These are phyloP conservation scores for Trametes hirsuta DNA, from an alignment of 1,284 basidiomycete genomes.

Conservation along the genomic window DNA sequence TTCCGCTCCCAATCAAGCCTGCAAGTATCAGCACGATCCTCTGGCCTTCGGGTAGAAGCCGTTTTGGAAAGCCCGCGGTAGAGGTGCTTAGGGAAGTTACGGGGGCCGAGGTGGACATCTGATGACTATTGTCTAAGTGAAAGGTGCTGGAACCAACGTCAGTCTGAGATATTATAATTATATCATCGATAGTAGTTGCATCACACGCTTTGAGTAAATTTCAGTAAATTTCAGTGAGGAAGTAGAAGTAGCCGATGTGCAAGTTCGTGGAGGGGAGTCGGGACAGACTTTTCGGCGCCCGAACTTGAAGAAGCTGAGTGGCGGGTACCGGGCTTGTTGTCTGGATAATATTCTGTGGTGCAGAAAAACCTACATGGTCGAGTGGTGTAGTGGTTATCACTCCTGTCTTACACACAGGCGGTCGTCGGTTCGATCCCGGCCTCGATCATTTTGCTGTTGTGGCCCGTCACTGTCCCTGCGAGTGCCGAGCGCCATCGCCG, in stretches of 20 bases:
- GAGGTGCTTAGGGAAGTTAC: not conserved
- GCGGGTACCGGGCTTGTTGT: not conserved
- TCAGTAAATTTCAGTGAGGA: too few relatives aligned
- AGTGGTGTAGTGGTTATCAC: conserved; percentile 31
- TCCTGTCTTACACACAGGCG: conserved; percentile 29
- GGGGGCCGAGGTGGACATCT: too few relatives aligned
- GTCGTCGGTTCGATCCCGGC: conserved; percentile 30
- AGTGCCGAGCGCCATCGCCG: not conserved
- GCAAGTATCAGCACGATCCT: conserved; percentile 67
- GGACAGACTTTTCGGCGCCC: too few relatives aligned
- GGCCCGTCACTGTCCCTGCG: not conserved
- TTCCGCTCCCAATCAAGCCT: conserved; percentile 71
- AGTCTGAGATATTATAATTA: too few relatives aligned
- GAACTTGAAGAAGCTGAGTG: too few relatives aligned
- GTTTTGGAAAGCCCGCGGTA: not conserved
- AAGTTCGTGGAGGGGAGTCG: too few relatives aligned
- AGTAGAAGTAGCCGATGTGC: too few relatives aligned
- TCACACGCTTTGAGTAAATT: too few relatives aligned
- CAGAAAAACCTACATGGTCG: conserved; percentile 9
- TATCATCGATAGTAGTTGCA: too few relatives aligned
- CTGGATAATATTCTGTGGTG: not conserved
- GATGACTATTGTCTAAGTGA: too few relatives aligned
- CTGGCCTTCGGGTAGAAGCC: not conserved
- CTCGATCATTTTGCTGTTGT: conserved; percentile 17
- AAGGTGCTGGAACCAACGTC: too few relatives aligned